phyloP scores from a whole-genome alignment of 164 flowering plant genomes.

The Dillenia suffruticosa region DNA sequence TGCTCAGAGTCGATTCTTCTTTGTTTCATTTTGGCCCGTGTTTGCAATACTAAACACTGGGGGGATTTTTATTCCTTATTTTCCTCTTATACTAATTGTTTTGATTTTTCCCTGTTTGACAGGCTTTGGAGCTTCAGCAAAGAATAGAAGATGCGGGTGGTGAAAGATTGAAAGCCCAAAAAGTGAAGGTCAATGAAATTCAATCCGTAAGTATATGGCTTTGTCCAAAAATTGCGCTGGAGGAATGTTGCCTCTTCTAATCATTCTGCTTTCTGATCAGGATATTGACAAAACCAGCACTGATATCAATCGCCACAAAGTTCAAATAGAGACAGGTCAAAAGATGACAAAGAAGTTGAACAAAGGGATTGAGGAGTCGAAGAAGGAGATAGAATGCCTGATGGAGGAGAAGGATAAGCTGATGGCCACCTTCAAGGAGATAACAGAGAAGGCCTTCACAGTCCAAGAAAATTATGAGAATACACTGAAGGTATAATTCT shows the following conservation, averaged over 20 bases:
- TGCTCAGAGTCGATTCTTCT: too few species aligned
- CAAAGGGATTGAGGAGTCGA: conserved; percentile 85
- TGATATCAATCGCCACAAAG: conserved; percentile 85
- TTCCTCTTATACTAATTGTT: too few species aligned
- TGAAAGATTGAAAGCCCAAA: conserved; percentile 69
- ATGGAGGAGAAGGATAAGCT: conserved; percentile 56
- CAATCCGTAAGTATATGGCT: conserved; percentile 67
- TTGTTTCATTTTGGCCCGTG: too few species aligned
- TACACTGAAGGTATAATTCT: conserved; percentile 54
- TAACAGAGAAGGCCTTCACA: conserved; percentile 72
- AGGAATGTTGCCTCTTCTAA: too few species aligned
- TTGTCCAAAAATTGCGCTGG: too few species aligned
- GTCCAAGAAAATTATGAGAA: conserved; percentile 80
- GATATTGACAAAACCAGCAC: conserved; percentile 79
- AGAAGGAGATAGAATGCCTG: conserved; percentile 70
- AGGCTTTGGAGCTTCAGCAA: conserved; percentile 81
- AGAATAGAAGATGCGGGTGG: conserved; percentile 98
- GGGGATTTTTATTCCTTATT: too few species aligned
- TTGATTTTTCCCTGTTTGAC: conserved; percentile 4
- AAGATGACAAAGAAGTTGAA: conserved; percentile 75
- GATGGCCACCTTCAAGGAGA: conserved; percentile 51
- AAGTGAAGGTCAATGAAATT: conserved; percentile 65
- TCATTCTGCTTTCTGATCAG: conserved; percentile 26
- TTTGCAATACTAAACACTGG: not conserved
- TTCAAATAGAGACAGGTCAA: conserved; percentile 75